Percentiles rank a stretch among this genome's conserved stretches.
These are phyloP conservation scores for Athelia sp. DNA, from an alignment of 1,284 basidiomycete genomes.

Conservation along the genomic window DNA sequence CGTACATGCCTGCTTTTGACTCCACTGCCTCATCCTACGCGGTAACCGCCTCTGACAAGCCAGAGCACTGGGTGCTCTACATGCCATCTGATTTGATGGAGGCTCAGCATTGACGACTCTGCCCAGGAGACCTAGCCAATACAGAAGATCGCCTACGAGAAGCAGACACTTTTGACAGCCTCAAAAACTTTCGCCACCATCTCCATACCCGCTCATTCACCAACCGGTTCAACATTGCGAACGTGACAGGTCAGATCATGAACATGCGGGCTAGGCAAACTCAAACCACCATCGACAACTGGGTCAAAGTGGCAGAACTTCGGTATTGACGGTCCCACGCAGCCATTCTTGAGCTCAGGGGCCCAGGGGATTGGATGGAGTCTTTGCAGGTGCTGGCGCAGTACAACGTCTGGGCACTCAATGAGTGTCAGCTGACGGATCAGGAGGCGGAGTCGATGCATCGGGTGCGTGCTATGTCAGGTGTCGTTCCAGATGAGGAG, in stretches of 20 bases:
- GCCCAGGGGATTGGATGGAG: slow-evolving; percentile 10
- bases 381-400: slow-evolving; percentile 6
- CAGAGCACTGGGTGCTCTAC: neutral
- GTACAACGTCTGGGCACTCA: slow-evolving; percentile 10
- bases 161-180: slow-evolving; percentile 19
- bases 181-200: slow-evolving; percentile 21
- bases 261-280: slow-evolving; percentile 16
- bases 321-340: slow-evolving; percentile 6
- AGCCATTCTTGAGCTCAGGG: slow-evolving; percentile 6
- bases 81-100: neutral
- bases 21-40: neutral
- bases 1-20: neutral
- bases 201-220: slow-evolving; percentile 18
- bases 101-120: neutral
- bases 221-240: slow-evolving; percentile 19
- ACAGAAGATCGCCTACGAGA: slow-evolving; percentile 22
- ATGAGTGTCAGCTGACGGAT: neutral
- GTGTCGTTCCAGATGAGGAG: neutral
- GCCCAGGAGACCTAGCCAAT: slow-evolving; percentile 4
- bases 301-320: slow-evolving; percentile 2
- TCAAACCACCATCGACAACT: slow-evolving; percentile 7
- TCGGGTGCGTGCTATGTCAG: neutral
- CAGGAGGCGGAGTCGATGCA: neutral
- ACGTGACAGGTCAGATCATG: slow-evolving; percentile 19
- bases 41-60: neutral